Base-by-base conservation (phyloP, 176 grass and related monocot species). In the Eremochloa ophiuroides region DNA sequence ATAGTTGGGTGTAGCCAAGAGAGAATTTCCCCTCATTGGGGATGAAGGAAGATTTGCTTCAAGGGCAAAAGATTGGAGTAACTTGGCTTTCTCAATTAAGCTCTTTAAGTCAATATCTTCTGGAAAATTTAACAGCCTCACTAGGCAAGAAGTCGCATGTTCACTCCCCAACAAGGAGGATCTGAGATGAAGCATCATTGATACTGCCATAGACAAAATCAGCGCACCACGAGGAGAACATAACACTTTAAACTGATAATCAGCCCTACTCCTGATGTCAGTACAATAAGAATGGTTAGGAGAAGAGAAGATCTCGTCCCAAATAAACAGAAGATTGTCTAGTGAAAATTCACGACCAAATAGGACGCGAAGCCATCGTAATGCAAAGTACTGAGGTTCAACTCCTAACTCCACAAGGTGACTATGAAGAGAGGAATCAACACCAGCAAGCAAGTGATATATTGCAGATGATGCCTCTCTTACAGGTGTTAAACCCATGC, bases 271-370 rank as follows among this genome's bases (percentile, higher is more conserved):
- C 26, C 42, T 51, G 25, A 76, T 87, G 14, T 89, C 78, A 15
- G 81, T 75, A 68, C 66, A 80, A 42, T 73, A 85, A 31, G 68
- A 46, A 87, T 87, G 63, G 38, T 99, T 95, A 29, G 84, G 85
- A 72, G 78, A 95, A 82, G 85, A 88, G 75, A 99, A 95, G 56
- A 99, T 95, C 78, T 99, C 93, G 69, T 99, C 96, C 96, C 96
- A 99, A 76, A 95, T 76, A 82, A 89, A 86, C 27, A 95, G 80
- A 88, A 99, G 88, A 83, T 88, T 89, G 48, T 99, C 75, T 10
- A 99, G 87, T 82, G 93, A 85, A 89, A 99, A 95, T 89, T 99
- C 96, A 56, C 93, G 93, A 31, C 93, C 96, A 84, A 93, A 99
- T 80, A 99, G 77, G 78, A 99, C 91, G 30, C 93, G 82, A 35